Evolutionary conservation across 768 basidiomycete genomes (phyloP), one percentile per base, ranked within the genome.

Genomic region (Amylocystis lapponica): DNA sequence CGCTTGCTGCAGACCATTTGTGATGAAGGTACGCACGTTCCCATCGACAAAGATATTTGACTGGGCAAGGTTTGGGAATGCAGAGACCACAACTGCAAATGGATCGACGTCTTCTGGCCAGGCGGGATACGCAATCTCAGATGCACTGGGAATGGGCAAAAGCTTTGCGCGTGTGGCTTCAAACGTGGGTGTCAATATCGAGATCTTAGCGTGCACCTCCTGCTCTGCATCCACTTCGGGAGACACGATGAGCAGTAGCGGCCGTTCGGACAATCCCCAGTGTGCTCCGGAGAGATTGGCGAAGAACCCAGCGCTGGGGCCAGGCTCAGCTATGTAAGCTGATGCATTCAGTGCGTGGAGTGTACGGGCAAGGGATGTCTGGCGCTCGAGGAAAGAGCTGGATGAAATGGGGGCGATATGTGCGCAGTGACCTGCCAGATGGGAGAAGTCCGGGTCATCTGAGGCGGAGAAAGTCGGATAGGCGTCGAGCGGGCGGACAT

Each of bases 281-380:
- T 72, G 54, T 7, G 70, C 47, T 5, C 52, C 56, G 11, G 83
- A 82, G 45, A 89, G 70, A 51, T 88, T 89, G n/a, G 70, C 79
- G 59, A 75, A 91, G 68, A 78, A 93, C 3, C 69, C 63, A 1
- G 81, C 78, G 44, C 70, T 84, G 12, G 86, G 76, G 0, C 85
- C 79, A 20, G 91, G 87, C 58, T 93, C 89, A 5, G 83, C 77
- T 26, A 93, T 75, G 58, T 86, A 92, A 13, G 83, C 82, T 6
- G 76, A 70, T 0, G 75, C 81, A 23, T 76, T 72, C 21, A 78
- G 66, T 5, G 60, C 47, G 41, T 66, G 58, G 14, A 87, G 69
- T 0, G 58, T 64, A 12, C 65, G 63, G 2, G 81, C 80, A 22
- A 87, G 69, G 8, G 59, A 48, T 5, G 54, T 66, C 52, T 85